phyloP scores from a whole-genome alignment of 176 grass and related monocot species.

The Cenchrus fungigraminus region DNA sequence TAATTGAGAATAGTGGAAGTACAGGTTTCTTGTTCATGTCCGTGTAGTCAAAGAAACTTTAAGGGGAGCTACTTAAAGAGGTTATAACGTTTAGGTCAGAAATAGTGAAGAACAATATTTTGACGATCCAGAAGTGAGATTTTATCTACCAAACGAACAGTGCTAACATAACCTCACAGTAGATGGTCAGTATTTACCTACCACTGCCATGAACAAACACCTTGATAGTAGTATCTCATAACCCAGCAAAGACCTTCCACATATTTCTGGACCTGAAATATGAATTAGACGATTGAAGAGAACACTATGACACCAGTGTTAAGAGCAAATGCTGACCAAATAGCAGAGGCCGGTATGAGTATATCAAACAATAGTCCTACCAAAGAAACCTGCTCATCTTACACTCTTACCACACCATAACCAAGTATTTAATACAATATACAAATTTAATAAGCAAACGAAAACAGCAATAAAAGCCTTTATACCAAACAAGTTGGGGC shows the following conservation, averaged over 20 bases:
- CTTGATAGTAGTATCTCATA: constrained; percentile 98
- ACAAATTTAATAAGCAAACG: neutral
- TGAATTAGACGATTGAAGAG: constrained; percentile 36
- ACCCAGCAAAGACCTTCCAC: constrained; percentile 99
- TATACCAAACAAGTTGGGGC: neutral
- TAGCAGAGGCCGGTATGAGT: neutral
- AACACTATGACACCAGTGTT: neutral
- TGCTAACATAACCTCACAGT: constrained; percentile 27
- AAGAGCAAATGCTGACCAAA: constrained; percentile 11
- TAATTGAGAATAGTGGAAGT: constrained; percentile 12
- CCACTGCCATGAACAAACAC: constrained; percentile 99
- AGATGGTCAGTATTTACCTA: constrained; percentile 57
- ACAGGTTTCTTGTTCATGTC: neutral
- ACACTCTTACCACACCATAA: neutral
- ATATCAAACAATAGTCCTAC: constrained; percentile 9
- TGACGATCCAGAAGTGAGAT: constrained; percentile 17
- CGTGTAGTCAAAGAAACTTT: constrained; percentile 16
- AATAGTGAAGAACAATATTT: neutral
- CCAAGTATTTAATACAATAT: neutral
- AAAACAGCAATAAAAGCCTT: constrained; percentile 8
- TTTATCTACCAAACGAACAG: constrained; percentile 24
- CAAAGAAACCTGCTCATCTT: neutral
- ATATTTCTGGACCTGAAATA: constrained; percentile 91
- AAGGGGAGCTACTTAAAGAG: neutral
- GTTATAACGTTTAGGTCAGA: neutral